Percentiles rank a stretch among this genome's conserved stretches.
phyloP scores from a whole-genome alignment of 2,329 filamentous ascomycete species.

The Alternaria sp. region DNA sequence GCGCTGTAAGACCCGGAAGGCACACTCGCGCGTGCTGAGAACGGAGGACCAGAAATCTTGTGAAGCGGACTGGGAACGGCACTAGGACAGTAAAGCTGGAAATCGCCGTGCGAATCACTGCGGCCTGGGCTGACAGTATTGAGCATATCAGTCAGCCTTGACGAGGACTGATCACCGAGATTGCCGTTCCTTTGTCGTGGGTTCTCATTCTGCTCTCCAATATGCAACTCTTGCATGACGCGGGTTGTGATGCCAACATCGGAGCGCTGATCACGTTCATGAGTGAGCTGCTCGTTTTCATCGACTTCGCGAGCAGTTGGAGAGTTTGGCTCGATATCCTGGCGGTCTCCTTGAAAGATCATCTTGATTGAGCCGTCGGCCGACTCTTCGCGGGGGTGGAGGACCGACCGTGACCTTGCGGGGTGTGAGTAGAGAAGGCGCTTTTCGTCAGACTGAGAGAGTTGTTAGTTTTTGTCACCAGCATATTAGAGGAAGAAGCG shows the following conservation, averaged over 20 bases:
- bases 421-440: conserved; percentile 31
- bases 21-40: conserved; percentile 7
- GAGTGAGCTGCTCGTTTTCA: not conserved
- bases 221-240: conserved; percentile 30
- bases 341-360: conserved; percentile 31
- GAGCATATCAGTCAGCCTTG: conserved; percentile 40
- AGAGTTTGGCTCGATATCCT: conserved; percentile 27
- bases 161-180: conserved; percentile 25
- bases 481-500: not conserved
- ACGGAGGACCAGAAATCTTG: conserved; percentile 11
- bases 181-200: not conserved
- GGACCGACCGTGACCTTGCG: conserved; percentile 7
- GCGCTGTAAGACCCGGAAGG: not conserved
- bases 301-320: conserved; percentile 13
- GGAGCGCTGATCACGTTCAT: conserved; percentile 1
- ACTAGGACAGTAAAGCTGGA: conserved; percentile 29
- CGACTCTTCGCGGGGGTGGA: conserved; percentile 15
- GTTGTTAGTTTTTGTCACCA: conserved; percentile 13
- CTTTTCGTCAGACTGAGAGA: conserved; percentile 28
- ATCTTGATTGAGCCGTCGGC: conserved; percentile 31
- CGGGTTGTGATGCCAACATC: conserved; percentile 14
- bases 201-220: conserved; percentile 9
- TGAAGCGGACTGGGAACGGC: conserved; percentile 43
- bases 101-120: conserved; percentile 23
- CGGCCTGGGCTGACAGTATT: conserved; percentile 22